Percentiles rank a stretch among this genome's conserved stretches.
Conservation (phyloP, 2,329 filamentous ascomycete species). For the Aaosphaeria pasadenensis region DNA sequence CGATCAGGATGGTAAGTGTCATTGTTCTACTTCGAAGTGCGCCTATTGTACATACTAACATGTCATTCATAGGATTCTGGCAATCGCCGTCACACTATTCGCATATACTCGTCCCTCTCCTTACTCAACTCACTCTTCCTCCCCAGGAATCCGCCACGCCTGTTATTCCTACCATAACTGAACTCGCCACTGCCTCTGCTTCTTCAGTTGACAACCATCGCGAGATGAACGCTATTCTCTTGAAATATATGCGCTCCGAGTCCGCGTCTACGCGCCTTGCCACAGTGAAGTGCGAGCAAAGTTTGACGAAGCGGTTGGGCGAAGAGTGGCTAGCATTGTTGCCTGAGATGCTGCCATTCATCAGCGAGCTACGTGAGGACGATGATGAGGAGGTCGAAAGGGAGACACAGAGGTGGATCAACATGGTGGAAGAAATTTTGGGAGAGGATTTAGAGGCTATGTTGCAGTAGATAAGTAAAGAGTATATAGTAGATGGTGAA, state of each 20-base stretch:
- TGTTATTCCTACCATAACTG: conserved; percentile 72
- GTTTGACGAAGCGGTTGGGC: conserved; percentile 73
- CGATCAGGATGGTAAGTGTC: conserved; percentile 69
- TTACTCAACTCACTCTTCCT: conserved; percentile 55
- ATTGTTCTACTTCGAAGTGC: no score
- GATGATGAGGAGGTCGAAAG: conserved; percentile 91
- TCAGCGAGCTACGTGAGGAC: conserved; percentile 93
- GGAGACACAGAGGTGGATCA: conserved; percentile 87
- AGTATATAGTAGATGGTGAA: no score
- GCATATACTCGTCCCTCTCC: conserved; percentile 66
- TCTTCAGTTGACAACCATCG: conserved; percentile 89
- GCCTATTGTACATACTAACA: no score
- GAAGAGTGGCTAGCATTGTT: conserved; percentile 92
- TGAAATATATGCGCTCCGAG: conserved; percentile 75
- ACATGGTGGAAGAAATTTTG: conserved; percentile 81
- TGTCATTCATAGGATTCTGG: conserved; percentile 66
- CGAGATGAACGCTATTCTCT: conserved; percentile 74
- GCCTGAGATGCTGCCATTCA: conserved; percentile 94
- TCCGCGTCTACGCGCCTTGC: conserved; percentile 71
- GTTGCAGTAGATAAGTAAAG: conserved; percentile 60
- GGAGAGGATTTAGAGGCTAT: conserved; percentile 90
- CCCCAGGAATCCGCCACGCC: conserved; percentile 42
- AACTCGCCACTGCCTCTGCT: conserved; percentile 73
- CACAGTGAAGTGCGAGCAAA: conserved; percentile 77
- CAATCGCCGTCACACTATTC: conserved; percentile 85